Conservation (phyloP, 2,329 filamentous ascomycete genomes). For the Chaetomium sp. region DNA sequence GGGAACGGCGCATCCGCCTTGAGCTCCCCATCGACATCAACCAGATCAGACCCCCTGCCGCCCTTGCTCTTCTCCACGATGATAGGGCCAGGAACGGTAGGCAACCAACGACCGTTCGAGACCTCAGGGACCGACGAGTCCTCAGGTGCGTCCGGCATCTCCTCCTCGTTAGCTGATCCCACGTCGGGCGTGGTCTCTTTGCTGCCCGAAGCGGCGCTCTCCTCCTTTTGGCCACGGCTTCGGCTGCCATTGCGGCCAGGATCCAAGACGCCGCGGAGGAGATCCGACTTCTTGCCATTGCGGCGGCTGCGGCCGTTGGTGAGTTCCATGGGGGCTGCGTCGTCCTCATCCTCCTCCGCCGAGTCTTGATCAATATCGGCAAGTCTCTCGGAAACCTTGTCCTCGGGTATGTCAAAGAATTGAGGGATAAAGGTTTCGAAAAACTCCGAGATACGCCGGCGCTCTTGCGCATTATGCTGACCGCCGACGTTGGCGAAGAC, state of each 20-base stretch:
- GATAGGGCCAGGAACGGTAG: conserved; percentile 50
- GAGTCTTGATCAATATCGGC: conserved; percentile 63
- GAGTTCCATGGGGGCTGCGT: conserved; percentile 63
- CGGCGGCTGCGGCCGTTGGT: conserved; percentile 63
- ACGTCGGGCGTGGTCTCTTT: conserved; percentile 86
- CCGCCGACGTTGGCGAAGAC: conserved; percentile 61
- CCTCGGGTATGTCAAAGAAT: conserved; percentile 70
- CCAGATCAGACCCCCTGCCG: conserved; percentile 34
- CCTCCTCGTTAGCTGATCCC: conserved; percentile 70
- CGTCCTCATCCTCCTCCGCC: conserved; percentile 72
- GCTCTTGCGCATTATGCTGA: conserved; percentile 65
- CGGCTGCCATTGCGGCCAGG: conserved; percentile 65
- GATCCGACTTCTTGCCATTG: conserved; percentile 68
- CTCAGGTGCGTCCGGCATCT: conserved; percentile 57
- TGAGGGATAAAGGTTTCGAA: conserved; percentile 68
- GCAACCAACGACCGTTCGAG: conserved; percentile 60
- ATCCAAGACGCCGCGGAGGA: conserved; percentile 82
- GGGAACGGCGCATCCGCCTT: conserved; percentile 76
- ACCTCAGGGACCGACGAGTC: conserved; percentile 55
- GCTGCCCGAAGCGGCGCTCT: conserved; percentile 69
- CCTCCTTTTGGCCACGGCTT: conserved; percentile 68
- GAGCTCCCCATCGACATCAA: conserved; percentile 54
- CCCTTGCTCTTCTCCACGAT: conserved; percentile 34
- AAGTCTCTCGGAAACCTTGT: conserved; percentile 60
- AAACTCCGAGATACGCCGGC: conserved; percentile 67